Evolutionary conservation across 192 early-diverging fungal genomes (phyloP).

Genomic region (Backusella sp.): DNA sequence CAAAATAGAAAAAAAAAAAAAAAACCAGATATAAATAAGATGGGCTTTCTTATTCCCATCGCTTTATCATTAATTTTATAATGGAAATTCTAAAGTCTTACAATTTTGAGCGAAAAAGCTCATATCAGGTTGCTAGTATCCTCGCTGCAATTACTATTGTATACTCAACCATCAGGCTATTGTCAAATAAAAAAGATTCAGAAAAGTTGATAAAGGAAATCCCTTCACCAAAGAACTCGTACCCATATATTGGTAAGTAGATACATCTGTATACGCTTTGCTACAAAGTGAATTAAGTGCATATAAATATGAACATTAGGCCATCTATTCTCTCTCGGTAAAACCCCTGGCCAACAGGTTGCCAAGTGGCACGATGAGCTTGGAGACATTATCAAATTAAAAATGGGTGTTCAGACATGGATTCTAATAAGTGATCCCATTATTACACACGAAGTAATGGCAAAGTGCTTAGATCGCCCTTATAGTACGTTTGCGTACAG

Average conservation of each 20-base stretch:
- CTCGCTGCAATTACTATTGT: background rate
- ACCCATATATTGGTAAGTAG: background rate
- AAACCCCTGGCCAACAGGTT: background rate
- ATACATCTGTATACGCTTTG: background rate
- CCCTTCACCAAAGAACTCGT: background rate
- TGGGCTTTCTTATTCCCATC: background rate
- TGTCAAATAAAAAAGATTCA: background rate
- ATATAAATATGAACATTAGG: background rate
- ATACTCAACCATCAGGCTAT: background rate
- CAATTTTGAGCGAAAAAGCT: background rate
- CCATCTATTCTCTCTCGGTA: constrained; percentile 9
- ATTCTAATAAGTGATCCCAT: background rate
- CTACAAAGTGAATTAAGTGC: background rate
- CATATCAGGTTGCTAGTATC: background rate
- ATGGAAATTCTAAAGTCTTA: background rate
- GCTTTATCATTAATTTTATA: background rate
- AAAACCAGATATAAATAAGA: background rate
- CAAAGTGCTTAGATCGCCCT: background rate
- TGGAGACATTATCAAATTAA: constrained; percentile 1
- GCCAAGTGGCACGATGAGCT: constrained; percentile 1
- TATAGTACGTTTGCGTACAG: background rate
- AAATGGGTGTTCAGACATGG: background rate
- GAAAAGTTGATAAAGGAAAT: background rate
- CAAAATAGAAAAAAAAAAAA: background rate
- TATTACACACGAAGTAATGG: background rate